phyloP scores from a whole-genome alignment of 2,329 filamentous ascomycete genomes.

The Xylaria sp. region DNA sequence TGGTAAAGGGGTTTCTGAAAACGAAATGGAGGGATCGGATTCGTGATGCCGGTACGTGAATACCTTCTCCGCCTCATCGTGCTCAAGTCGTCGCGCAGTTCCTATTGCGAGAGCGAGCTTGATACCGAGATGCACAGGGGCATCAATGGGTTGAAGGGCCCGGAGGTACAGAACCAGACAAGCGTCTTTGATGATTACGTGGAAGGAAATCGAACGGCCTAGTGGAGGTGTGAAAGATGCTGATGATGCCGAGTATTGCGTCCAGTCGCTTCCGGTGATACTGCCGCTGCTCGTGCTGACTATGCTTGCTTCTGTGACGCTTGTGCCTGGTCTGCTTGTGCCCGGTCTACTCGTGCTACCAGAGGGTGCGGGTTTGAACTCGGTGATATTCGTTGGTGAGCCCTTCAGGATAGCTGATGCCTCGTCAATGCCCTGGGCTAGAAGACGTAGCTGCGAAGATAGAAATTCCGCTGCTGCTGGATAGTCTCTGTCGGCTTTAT shows the following conservation, averaged over 20 bases:
- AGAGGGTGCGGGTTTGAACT: constrained; percentile 11
- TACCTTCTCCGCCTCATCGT: constrained; percentile 73
- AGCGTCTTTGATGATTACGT: constrained; percentile 65
- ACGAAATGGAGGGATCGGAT: constrained; percentile 21
- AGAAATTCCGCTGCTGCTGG: constrained; percentile 51
- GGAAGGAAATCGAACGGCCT: constrained; percentile 65
- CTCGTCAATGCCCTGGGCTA: constrained; percentile 50
- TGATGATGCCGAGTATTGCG: constrained; percentile 30
- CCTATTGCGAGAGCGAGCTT: constrained; percentile 68
- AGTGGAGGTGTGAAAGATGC: constrained; percentile 35
- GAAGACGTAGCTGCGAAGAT: constrained; percentile 49
- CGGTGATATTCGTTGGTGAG: constrained; percentile 33
- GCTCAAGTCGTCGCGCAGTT: constrained; percentile 57
- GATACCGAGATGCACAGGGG: constrained; percentile 55
- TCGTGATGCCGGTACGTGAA: constrained; percentile 54
- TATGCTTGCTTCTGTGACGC: constrained; percentile 6
- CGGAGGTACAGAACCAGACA: constrained; percentile 65
- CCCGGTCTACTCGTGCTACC: not conserved
- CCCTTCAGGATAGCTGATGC: constrained; percentile 53
- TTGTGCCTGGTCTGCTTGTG: constrained; percentile 10
- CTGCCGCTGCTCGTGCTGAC: not conserved
- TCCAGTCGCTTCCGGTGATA: constrained; percentile 33
- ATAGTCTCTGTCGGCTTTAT: constrained; percentile 7
- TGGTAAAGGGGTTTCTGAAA: not conserved
- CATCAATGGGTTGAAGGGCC: constrained; percentile 61